phyloP scores from a whole-genome alignment of 805 yeast genomes.

The Yarrowia porcina region DNA sequence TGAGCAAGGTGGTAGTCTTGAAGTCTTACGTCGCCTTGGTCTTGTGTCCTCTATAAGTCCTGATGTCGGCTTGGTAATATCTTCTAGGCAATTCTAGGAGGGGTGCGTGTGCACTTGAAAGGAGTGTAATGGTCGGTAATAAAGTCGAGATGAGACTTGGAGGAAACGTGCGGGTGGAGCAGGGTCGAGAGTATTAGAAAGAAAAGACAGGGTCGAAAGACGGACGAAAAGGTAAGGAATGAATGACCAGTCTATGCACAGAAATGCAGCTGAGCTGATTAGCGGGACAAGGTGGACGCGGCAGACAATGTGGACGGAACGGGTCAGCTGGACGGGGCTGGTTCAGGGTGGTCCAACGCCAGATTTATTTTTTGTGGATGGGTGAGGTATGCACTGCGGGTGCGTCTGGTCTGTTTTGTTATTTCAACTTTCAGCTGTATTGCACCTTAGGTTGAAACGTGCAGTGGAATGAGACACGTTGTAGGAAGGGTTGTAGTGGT shows the following conservation, averaged over 20 bases:
- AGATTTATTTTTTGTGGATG: not conserved
- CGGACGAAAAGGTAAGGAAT: no score
- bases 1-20: no score
- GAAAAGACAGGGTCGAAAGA: no score
- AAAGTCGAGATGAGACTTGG: not conserved
- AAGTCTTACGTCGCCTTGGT: no score
- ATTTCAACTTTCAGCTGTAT: slow-evolving; percentile 7
- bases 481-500: not conserved
- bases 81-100: no score
- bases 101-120: not conserved
- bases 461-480: not conserved
- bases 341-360: not conserved
- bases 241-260: not conserved
- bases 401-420: slow-evolving; percentile 22
- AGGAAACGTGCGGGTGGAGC: not conserved
- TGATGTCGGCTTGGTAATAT: no score
- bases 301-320: not conserved
- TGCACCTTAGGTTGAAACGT: not conserved
- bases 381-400: slow-evolving; percentile 3
- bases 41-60: no score
- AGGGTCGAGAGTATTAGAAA: not conserved
- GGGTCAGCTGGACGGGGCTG: not conserved
- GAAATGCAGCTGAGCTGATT: not conserved
- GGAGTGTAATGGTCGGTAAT: slow-evolving; percentile 1
- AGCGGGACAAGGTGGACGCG: slow-evolving; percentile 7